Evolutionary conservation across 176 grass and related monocot species (phyloP).

Genomic region (Triticum monococcum): DNA sequence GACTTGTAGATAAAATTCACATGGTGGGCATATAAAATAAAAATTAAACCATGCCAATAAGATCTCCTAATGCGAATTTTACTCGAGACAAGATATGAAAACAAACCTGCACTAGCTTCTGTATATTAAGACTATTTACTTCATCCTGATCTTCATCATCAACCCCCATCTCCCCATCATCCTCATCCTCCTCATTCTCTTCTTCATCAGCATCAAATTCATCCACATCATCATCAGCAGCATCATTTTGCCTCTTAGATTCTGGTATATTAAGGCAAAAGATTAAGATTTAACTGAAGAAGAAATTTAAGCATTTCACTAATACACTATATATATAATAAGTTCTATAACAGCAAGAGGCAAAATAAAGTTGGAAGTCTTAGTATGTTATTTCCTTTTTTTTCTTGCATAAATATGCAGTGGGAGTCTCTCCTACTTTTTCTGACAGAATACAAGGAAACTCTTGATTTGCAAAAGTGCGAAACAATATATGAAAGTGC

Average conservation of each 20-base stretch:
- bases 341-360: no score
- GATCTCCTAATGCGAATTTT: neutral
- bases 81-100: neutral
- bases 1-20: neutral
- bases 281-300: neutral
- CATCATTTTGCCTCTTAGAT: slow-evolving; percentile 58
- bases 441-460: neutral
- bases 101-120: slow-evolving; percentile 80
- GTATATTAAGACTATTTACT: slow-evolving; percentile 55
- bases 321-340: no score
- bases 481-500: neutral
- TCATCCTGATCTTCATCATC: slow-evolving; percentile 85
- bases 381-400: neutral
- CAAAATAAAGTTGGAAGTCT: no score
- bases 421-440: neutral
- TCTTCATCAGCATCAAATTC: slow-evolving; percentile 72
- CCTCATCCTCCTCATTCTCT: slow-evolving; percentile 68
- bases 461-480: neutral
- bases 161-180: slow-evolving; percentile 77
- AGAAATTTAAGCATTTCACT: neutral
- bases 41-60: neutral
- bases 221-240: slow-evolving; percentile 65
- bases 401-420: neutral
- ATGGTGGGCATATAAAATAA: neutral
- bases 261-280: slow-evolving; percentile 44